Base-by-base conservation (phyloP, 257 asterid genomes). In the Petrea volubilis region DNA sequence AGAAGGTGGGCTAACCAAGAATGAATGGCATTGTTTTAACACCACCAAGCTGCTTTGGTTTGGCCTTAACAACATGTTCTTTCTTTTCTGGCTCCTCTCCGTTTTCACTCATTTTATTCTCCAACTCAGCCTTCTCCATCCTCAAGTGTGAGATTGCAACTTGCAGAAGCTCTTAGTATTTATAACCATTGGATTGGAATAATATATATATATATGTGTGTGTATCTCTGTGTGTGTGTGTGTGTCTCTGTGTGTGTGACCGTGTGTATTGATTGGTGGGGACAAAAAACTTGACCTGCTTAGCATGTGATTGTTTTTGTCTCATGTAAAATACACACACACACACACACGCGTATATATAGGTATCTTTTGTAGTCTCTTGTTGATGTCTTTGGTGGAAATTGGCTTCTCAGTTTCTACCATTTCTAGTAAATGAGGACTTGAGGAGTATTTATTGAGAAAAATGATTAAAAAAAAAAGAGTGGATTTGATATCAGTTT, bases 21-120 rank as follows among this genome's bases (percentile, higher is more conserved):
- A 90, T 90, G 78, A 90, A 87, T 29, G 96, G 96, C 95, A 90
- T 86, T 51, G 96, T 86, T 80, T 78, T 83, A 67, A 90, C 68
- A 60, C 93, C 96, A 58, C 96, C 94, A 71, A 84, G 90, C 76
- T 76, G 73, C 72, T 57, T 74, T 67, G 25, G 60, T 40, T 61
- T 67, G 56, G 50, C 59, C 11, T 20, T 61, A 36, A 0, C 41
- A 57, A 68, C 67, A 17, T 60, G n/a, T n/a, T n/a, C 46, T 53
- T 53, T 61, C 60, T 77, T 70, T 43, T 73, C 70, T 12, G 52
- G 69, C 18, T 72, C 75, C 7, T 73, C 85, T 24, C 81, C 84
- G 78, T 82, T 80, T 64, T 75, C 89, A 67, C 68, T 13, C 44
- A 47, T 68, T 41, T 76, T 74, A 53, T 70, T 69, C 80, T 80